These are phyloP conservation scores for Tetracentron sinense DNA, from an alignment of 164 flowering plant genomes.

Conservation along the genomic window DNA sequence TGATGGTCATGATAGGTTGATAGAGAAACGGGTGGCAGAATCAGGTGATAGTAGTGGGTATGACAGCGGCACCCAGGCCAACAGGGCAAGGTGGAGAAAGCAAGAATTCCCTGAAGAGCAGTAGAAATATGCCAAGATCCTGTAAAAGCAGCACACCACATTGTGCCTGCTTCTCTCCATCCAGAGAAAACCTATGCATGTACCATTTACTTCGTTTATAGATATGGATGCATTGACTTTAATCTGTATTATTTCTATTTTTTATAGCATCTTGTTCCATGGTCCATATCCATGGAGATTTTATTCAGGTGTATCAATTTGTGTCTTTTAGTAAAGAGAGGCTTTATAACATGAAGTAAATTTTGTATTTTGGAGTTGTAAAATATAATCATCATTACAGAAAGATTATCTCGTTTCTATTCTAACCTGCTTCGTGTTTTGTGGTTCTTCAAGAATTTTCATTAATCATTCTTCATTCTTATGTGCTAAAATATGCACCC, in stretches of 20 bases:
- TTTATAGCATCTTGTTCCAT: conserved; percentile 1
- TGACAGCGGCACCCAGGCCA: conserved; percentile 51
- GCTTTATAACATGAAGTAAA: background rate
- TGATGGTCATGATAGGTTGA: conserved; percentile 26
- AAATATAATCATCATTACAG: background rate
- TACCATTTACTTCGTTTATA: background rate
- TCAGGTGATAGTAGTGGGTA: conserved; percentile 83
- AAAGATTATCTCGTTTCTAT: background rate
- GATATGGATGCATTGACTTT: background rate
- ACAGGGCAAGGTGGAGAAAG: conserved; percentile 37
- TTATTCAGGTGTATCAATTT: background rate
- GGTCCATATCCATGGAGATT: background rate
- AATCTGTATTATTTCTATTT: background rate
- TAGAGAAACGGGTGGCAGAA: conserved; percentile 47
- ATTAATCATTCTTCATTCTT: background rate
- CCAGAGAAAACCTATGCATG: background rate
- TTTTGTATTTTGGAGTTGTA: conserved; percentile 7
- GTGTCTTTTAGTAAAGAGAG: background rate
- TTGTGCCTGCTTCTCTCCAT: background rate
- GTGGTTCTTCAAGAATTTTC: background rate
- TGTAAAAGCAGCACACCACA: background rate
- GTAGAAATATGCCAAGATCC: background rate
- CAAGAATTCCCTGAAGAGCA: conserved; percentile 33
- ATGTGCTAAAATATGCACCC: background rate
- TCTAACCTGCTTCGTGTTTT: background rate